Base-by-base conservation (phyloP, 169 alveolate species). In the Amoebophrya sp. region DNA sequence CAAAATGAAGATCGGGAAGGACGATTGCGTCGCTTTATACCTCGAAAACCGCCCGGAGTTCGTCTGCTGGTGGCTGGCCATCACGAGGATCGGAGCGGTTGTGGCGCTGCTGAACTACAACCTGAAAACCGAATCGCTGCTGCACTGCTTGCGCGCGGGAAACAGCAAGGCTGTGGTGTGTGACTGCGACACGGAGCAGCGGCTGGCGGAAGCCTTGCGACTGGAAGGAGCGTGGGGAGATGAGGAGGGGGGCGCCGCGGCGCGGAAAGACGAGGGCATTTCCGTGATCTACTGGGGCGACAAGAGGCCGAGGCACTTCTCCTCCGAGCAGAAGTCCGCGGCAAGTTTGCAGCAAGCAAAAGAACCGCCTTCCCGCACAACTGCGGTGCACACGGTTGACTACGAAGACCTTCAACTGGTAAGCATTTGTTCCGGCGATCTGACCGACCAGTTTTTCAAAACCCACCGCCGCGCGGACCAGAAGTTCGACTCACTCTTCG, bases 31-130 rank as follows among this genome's bases (percentile, higher is more conserved):
- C 18, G 90, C 90, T 23, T 13, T 88, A 45, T 41, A 39, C 34
- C 40, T 88, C 67, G 90, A 38, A 0, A 88, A 88, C 67, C 40
- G 26, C 5, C 90, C 90, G 7, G 90, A 88, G 45, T 88, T 88
- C 70, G 70, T 88, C 5, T 88, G 90, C 41, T 88, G 90, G 90
- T 88, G 90, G 90, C 90, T 88, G 4, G 90, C 90, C 2, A 40
- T 58, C 0, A 58, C 90, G n/a, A 38, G 58, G n/a, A 38, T 58
- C 31, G 90, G 90, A 13, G 90, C 31, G 18, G 31, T 39, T 13
- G 90, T 88, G 41, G 70, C 67, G 26, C 50, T 88, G 7, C 70
- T 88, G 20, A 88, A 88, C 23, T 42, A 18, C 70, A 41, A 40
- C 43, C 5, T 88, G 10, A 88, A 88, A 41, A 16, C 41, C 16